phyloP scores from a whole-genome alignment of 139 green algal species.

The Asterochloris sp. region DNA sequence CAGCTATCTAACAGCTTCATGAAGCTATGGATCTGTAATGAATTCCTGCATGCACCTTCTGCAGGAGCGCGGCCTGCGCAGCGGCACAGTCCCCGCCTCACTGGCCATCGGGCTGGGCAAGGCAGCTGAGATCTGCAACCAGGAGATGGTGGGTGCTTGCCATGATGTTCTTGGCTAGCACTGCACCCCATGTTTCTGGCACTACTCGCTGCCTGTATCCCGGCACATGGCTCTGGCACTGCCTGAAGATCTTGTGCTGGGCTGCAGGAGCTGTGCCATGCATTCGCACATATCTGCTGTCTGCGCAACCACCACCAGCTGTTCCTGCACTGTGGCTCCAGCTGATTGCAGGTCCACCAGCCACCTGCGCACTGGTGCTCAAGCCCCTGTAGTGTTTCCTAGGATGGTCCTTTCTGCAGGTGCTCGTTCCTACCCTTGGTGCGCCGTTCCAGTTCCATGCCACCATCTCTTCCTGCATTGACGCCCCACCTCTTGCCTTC shows the following conservation, averaged over 20 bases:
- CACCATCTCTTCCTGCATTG: neutral
- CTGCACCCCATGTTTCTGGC: slow-evolving; percentile 33
- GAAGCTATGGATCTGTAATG: no score
- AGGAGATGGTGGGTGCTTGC: slow-evolving; percentile 65
- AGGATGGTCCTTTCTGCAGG: neutral
- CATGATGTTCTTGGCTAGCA: slow-evolving; percentile 10
- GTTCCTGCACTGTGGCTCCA: no score
- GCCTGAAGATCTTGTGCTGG: no score
- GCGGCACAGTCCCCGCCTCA: slow-evolving; percentile 77
- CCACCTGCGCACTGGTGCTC: no score
- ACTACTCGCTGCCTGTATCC: neutral
- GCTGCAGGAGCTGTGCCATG: no score
- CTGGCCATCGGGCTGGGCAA: slow-evolving; percentile 88
- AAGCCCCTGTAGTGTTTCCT: no score
- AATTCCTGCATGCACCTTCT: neutral
- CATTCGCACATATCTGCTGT: no score
- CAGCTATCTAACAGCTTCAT: no score
- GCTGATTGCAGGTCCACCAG: no score
- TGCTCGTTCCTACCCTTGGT: neutral
- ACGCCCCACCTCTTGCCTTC: neutral
- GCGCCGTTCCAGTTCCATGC: neutral
- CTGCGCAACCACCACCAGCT: no score
- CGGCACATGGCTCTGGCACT: no score
- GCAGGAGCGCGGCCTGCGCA: slow-evolving; percentile 87
- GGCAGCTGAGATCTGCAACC: slow-evolving; percentile 75